Evolutionary conservation across 768 basidiomycete genomes (phyloP), one percentile per base, ranked within the genome.

Genomic region (Xerocomellus chrysenteron): DNA sequence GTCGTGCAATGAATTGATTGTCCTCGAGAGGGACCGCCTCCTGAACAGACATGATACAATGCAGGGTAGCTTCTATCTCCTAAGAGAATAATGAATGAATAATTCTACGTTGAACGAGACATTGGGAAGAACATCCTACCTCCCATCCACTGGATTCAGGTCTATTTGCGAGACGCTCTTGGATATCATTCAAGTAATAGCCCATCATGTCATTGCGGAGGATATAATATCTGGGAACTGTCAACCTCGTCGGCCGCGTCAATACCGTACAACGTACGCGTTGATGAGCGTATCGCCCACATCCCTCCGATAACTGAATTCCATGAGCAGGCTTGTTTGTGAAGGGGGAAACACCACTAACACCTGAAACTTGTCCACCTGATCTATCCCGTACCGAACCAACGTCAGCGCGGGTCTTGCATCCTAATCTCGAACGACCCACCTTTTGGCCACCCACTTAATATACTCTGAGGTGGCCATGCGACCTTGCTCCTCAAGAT

Each of bases 251-350:
- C 55, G 42, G 39, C 33, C 2, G 24, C 10, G 14, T 11, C 35
- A 12, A 47, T 33, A 47, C 6, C 41, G 3, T 17, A 19, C 19
- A 30, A 77, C 87, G 52, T 73, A 93, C 89, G 91, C 90, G 62
- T 94, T 94, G 57, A 94, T 87, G 14, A 94, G 77, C 1, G 90
- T 91, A 72, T 94, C 92, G 0, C 92, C 92, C 26, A 92, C 84
- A 56, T 94, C 92, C 58, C 91, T 75, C 61, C 92, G 84, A 73
- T 92, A 94, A 32, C 90, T 92, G 59, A 11, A 58, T 54, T 45
- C 54, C 13, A 19, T 65, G 24, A 62, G 47, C 41, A 47, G 9
- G 28, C 16, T 39, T 26, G 49, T 8, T 10, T 21, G 21, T 10
- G 21, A 39, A 44, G 19, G 21, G 3, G 30, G 24, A 33, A 41